phyloP scores from a whole-genome alignment of 805 yeast genomes.

The Saccharomyces kudriavzevii region DNA sequence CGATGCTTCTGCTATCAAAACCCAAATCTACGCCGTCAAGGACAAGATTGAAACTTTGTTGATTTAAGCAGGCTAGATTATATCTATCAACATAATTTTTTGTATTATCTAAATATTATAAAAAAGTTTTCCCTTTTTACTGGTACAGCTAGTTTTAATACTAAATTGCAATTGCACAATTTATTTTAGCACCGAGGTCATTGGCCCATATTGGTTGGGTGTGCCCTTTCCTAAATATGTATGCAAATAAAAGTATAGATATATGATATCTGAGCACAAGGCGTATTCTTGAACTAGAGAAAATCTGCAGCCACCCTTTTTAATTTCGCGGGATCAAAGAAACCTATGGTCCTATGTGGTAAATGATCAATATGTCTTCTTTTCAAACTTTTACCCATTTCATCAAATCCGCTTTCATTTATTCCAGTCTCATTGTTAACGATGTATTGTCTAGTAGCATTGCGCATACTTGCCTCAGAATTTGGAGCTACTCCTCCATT shows the following conservation, averaged over 20 bases:
- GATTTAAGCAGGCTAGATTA: slow-evolving; percentile 41
- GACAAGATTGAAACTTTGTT: slow-evolving; percentile 97
- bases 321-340: neutral
- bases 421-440: neutral
- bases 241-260: too few species aligned
- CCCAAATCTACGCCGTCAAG: slow-evolving; percentile 94
- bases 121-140: neutral
- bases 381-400: neutral
- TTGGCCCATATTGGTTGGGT: neutral
- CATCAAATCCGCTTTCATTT: neutral
- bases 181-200: neutral
- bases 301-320: neutral
- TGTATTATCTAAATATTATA: neutral
- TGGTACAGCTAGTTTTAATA: neutral
- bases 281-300: neutral
- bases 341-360: neutral
- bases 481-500: neutral
- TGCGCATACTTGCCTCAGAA: neutral
- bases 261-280: too few species aligned
- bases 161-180: neutral
- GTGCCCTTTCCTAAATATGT: neutral
- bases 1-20: slow-evolving; percentile 95
- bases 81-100: neutral
- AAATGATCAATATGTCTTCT: neutral
- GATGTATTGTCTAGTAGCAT: neutral